Percentiles rank a stretch among this genome's conserved stretches.
phyloP scores from a whole-genome alignment of 2,329 filamentous ascomycete genomes.

The Tricladium varicosporioides region DNA sequence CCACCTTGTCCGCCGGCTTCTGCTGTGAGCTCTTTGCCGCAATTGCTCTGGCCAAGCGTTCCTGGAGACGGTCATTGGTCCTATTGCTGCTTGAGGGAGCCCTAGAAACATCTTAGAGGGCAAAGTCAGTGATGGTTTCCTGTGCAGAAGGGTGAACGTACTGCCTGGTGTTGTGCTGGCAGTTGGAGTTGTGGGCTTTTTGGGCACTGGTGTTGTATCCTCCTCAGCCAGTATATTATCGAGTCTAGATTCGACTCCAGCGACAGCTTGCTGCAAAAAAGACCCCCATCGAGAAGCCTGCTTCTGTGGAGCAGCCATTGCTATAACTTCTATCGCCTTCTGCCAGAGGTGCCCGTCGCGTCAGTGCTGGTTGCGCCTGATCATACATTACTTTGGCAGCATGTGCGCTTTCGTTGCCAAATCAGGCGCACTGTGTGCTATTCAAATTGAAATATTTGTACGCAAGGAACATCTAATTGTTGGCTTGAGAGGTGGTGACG shows the following conservation, averaged over 20 bases:
- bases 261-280: constrained; percentile 85
- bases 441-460: not conserved
- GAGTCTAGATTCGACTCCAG: constrained; percentile 87
- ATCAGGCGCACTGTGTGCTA: not conserved
- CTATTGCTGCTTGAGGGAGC: constrained; percentile 61
- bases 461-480: not conserved
- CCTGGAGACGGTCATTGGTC: constrained; percentile 80
- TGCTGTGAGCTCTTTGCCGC: constrained; percentile 60
- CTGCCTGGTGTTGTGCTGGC: constrained; percentile 24
- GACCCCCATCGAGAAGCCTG: constrained; percentile 69
- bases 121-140: not conserved
- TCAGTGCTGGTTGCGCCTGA: constrained; percentile 17
- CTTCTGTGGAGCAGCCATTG: constrained; percentile 34
- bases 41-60: constrained; percentile 83
- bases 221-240: constrained; percentile 89
- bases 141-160: too few relatives aligned
- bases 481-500: not conserved
- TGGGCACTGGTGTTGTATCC: constrained; percentile 45
- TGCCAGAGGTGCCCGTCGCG: constrained; percentile 19
- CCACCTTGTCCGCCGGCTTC: constrained; percentile 37
- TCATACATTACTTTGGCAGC: constrained; percentile 22
- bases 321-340: constrained; percentile 12
- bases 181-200: constrained; percentile 38
- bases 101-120: constrained; percentile 52
- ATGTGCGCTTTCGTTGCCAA: not conserved